A percentile compares a stretch with the other conserved stretches of the same genome.
Evolutionary conservation across 2,329 filamentous ascomycete genomes (phyloP).

Genomic region (Cordyceps cateniannulata): DNA sequence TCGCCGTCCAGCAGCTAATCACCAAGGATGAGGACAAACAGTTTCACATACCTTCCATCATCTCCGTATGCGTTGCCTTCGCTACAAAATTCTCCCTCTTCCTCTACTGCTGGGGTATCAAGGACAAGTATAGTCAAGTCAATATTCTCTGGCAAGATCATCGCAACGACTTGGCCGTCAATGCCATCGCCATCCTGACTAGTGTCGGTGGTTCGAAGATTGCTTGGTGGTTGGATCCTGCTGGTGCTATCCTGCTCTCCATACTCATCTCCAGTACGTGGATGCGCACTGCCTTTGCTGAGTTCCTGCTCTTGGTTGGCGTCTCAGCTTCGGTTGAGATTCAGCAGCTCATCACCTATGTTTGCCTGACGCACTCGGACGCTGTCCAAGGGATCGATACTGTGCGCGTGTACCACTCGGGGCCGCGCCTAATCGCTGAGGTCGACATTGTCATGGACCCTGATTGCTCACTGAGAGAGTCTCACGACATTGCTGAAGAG

Average conservation of each 20-base stretch:
- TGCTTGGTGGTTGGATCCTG: conserved; percentile 90
- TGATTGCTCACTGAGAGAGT: conserved; percentile 62
- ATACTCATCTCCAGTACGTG: conserved; percentile 72
- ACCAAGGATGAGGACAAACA: conserved; percentile 47
- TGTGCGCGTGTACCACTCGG: conserved; percentile 87
- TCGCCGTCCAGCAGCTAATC: conserved; percentile 67
- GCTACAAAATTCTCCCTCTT: conserved; percentile 77
- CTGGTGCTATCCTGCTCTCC: conserved; percentile 81
- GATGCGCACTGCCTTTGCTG: conserved; percentile 76
- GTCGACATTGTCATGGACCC: conserved; percentile 94
- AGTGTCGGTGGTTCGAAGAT: conserved; percentile 87
- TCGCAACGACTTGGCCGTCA: conserved; percentile 94
- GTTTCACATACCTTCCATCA: conserved; percentile 77
- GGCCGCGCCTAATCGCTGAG: conserved; percentile 84
- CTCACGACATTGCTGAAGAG: conserved; percentile 90
- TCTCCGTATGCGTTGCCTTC: conserved; percentile 81
- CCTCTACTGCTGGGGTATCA: conserved; percentile 84
- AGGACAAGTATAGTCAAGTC: conserved; percentile 87
- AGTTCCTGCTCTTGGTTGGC: conserved; percentile 88
- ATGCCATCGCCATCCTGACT: conserved; percentile 85
- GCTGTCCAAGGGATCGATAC: conserved; percentile 84
- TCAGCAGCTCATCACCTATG: conserved; percentile 90
- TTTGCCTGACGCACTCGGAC: conserved; percentile 81
- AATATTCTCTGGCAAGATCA: conserved; percentile 95
- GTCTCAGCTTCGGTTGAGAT: conserved; percentile 79